A percentile compares a stretch with the other conserved stretches of the same genome.
Evolutionary conservation across 2,329 filamentous ascomycete species (phyloP).

Genomic region (Raffaelea albimanens): DNA sequence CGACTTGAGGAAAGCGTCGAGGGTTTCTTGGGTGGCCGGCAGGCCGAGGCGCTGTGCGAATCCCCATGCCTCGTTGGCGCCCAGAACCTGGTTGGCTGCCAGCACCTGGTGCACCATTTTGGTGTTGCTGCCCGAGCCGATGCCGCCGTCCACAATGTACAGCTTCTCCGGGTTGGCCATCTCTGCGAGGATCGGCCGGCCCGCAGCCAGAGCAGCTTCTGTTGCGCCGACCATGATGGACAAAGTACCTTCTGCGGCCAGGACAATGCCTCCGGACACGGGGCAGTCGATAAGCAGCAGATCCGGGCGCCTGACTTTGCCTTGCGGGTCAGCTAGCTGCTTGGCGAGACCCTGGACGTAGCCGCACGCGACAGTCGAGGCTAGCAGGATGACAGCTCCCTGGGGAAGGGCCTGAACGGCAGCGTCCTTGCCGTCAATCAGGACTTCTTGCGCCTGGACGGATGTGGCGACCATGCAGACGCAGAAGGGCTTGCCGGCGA

Average conservation of each 20-base stretch:
- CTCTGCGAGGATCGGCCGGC: constrained; percentile 48
- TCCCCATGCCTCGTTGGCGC: constrained; percentile 50
- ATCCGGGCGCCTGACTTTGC: constrained; percentile 48
- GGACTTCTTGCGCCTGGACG: constrained; percentile 54
- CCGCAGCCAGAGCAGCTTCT: constrained; percentile 47
- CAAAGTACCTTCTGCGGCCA: constrained; percentile 61
- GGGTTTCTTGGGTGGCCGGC: constrained; percentile 29
- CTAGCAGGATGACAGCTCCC: constrained; percentile 54
- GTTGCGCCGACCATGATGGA: constrained; percentile 65
- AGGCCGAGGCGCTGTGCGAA: constrained; percentile 48
- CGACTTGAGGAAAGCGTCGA: constrained; percentile 32
- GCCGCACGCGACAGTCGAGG: constrained; percentile 60
- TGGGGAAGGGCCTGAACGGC: constrained; percentile 39
- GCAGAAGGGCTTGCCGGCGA: constrained; percentile 48
- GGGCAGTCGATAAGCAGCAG: constrained; percentile 61
- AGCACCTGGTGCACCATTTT: constrained; percentile 57
- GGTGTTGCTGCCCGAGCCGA: constrained; percentile 52
- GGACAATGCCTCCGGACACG: constrained; percentile 60
- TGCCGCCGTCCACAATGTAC: constrained; percentile 49
- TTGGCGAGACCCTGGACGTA: constrained; percentile 53
- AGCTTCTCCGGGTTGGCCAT: constrained; percentile 55
- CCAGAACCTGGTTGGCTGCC: constrained; percentile 53
- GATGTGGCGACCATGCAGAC: constrained; percentile 71
- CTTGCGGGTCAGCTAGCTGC: constrained; percentile 42
- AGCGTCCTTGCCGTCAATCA: constrained; percentile 49